A percentile compares a stretch with the other conserved stretches of the same genome.
Evolutionary conservation across 1,139 yeast species (phyloP).

Genomic region (Meyerozyma carpophila): DNA sequence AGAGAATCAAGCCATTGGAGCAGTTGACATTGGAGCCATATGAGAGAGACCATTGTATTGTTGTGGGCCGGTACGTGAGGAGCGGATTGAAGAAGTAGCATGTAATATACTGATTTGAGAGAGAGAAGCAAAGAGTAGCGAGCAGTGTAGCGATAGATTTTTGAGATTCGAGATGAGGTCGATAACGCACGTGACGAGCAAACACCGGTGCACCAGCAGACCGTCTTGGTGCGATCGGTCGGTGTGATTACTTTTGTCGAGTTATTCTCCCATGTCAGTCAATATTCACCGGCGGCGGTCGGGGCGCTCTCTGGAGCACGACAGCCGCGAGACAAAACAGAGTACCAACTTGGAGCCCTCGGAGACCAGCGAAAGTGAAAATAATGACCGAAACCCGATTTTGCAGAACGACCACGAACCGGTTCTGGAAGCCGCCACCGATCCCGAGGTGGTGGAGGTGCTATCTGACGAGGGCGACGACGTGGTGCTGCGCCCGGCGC

Average conservation of each 20-base stretch:
- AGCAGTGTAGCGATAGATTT: too few relatives aligned
- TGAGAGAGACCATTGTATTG: slow-evolving; percentile 99
- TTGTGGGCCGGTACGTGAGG: slow-evolving; percentile 94
- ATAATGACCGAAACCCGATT: not conserved
- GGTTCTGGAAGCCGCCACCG: not conserved
- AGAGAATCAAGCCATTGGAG: slow-evolving; percentile 96
- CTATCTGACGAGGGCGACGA: slow-evolving; percentile 9
- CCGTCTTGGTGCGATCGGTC: not conserved
- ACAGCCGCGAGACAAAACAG: not conserved
- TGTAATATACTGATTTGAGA: not conserved
- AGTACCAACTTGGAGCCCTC: not conserved
- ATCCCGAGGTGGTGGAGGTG: slow-evolving; percentile 9
- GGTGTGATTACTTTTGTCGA: too few relatives aligned
- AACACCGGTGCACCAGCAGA: too few relatives aligned
- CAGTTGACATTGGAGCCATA: slow-evolving; percentile 98
- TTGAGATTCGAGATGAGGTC: too few relatives aligned
- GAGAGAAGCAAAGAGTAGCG: not conserved
- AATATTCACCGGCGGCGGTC: not conserved
- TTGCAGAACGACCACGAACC: not conserved
- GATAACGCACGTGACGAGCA: not conserved
- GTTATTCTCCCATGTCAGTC: not conserved
- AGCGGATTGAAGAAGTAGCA: slow-evolving; percentile 59
- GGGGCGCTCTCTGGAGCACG: not conserved
- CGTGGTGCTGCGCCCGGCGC: not conserved
- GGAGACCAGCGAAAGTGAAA: not conserved